These are phyloP conservation scores for Phaeosphaeriaceae sp. DNA, from an alignment of 2,329 filamentous ascomycete genomes.

Conservation along the genomic window DNA sequence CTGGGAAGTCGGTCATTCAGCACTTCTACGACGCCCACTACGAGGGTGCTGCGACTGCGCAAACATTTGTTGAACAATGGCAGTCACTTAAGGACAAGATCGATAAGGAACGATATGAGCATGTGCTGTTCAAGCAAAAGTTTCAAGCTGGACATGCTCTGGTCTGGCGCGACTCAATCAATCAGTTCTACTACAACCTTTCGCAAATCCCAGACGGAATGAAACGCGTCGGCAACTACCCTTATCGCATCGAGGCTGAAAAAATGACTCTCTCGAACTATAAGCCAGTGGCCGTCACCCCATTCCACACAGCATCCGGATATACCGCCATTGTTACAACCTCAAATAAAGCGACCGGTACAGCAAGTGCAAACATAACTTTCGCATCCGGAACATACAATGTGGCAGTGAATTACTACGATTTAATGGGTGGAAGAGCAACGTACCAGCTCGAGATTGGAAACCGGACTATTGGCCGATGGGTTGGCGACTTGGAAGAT, in stretches of 20 bases:
- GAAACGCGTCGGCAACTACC: constrained; percentile 65
- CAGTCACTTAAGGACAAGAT: constrained; percentile 61
- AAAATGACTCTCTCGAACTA: constrained; percentile 68
- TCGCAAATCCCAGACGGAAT: constrained; percentile 65
- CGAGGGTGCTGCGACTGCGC: constrained; percentile 63
- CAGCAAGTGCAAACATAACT: constrained; percentile 54
- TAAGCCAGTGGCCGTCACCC: constrained; percentile 58
- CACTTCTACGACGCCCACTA: constrained; percentile 71
- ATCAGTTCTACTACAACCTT: constrained; percentile 67
- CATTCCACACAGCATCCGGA: constrained; percentile 66
- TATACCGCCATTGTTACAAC: constrained; percentile 62
- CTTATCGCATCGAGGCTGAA: constrained; percentile 73
- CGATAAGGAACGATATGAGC: constrained; percentile 65
- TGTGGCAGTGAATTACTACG: constrained; percentile 71
- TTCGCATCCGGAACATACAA: constrained; percentile 65
- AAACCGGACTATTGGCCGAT: constrained; percentile 60
- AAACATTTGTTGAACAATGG: constrained; percentile 64
- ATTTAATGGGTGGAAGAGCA: constrained; percentile 64
- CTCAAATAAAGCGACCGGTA: constrained; percentile 59
- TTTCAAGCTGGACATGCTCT: constrained; percentile 74
- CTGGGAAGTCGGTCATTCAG: constrained; percentile 71
- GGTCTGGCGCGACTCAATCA: constrained; percentile 73
- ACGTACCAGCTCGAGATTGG: constrained; percentile 63
- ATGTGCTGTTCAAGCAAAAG: constrained; percentile 63
- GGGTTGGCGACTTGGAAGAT: constrained; percentile 67